Base-by-base conservation (phyloP, 805 yeast species). In the Metschnikowia kofuensis region DNA sequence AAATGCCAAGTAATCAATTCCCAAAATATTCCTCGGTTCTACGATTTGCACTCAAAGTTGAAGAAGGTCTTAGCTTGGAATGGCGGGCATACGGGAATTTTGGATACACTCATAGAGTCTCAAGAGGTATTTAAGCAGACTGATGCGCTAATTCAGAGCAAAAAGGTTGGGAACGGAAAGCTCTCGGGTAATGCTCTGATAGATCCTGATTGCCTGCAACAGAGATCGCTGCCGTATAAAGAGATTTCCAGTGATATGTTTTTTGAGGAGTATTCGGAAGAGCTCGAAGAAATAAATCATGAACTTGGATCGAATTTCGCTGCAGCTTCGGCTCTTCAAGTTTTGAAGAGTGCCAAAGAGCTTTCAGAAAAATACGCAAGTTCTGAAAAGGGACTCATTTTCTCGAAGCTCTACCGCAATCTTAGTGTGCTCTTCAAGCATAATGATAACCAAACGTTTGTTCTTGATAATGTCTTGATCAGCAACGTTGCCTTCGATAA, bases 31-130 rank as follows among this genome's bases (percentile, higher is more conserved):
- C 40, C 38, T 2, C 34, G 41, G 5, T 55, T 45, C 35, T 39
- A 34, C 10, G 36, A 38, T 16, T 38, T 55, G 26, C 41, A 42
- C 10, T 44, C 52, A 2, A 53, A 39, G 12, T 43, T 55, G 6
- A 34, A 44, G 37, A 49, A 41, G 38, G 39, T 55, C 15, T 40
- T 55, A 11, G 51, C 47, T 7, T 35, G 48, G 50, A 84, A 84
- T 56, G 84, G 85, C 14, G 85, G 84, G 1, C 77, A 81, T 55
- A 70, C 84, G 2, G 78, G 77, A 45, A 72, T 80, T 11, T 72
- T 84, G 57, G 89, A 84, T 57, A 69, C 84, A 1, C 59, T 84
- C 38, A 58, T 80, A 16, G 76, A 78, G 44, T 79, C 78, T 51
- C 79, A 78, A 46, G 59, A 64, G 1, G 59, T 53, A 2, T 61